Percentiles rank a stretch among this genome's conserved stretches.
phyloP scores from a whole-genome alignment of 352 stramenopile genomes.

The Pythium apleroticum region DNA sequence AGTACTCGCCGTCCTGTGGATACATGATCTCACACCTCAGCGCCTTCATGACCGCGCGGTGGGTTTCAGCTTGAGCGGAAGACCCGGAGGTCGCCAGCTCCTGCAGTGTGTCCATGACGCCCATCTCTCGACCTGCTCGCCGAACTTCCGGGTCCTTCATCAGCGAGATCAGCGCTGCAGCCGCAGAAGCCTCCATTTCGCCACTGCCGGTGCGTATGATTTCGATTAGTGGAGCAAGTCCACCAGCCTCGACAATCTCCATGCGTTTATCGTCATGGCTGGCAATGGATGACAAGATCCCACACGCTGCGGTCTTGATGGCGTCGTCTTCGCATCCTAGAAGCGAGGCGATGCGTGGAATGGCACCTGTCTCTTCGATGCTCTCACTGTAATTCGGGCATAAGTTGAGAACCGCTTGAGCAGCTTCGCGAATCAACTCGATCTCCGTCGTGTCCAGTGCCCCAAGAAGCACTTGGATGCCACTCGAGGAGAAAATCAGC shows the following conservation, averaged over 20 bases:
- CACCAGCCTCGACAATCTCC: slow-evolving; percentile 1
- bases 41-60: neutral
- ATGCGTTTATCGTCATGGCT: neutral
- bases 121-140: neutral
- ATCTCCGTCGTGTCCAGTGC: too few species aligned
- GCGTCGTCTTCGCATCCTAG: neutral
- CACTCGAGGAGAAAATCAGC: too few species aligned
- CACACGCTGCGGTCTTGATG: neutral
- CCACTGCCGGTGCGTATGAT: neutral
- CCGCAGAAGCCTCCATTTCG: neutral
- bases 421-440: too few species aligned
- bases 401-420: too few species aligned
- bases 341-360: neutral
- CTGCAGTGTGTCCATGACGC: neutral
- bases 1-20: too few species aligned
- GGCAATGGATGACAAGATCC: neutral
- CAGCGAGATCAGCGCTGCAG: neutral
- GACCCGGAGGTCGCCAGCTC: neutral
- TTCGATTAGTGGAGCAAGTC: neutral
- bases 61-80: neutral
- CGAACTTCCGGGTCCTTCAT: neutral
- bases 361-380: neutral
- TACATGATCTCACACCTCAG: neutral
- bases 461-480: too few species aligned
- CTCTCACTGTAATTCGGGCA: neutral